phyloP scores from a whole-genome alignment of 805 yeast species.

The Yamadazyma olivae region DNA sequence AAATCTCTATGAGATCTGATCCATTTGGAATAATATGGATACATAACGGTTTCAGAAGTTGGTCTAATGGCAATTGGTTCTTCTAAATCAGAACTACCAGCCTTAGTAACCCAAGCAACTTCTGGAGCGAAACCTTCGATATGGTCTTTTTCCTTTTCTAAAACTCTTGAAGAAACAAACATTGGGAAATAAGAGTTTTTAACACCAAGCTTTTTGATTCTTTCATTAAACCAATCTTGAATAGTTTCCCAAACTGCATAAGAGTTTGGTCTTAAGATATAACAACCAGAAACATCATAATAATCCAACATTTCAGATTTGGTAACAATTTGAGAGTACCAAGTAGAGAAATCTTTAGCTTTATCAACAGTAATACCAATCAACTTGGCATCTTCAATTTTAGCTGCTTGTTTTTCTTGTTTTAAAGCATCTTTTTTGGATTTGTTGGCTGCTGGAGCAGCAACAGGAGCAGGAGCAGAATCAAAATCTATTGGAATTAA shows the following conservation, averaged over 20 bases:
- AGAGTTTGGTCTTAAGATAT: constrained; percentile 94
- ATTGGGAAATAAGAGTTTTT: constrained; percentile 96
- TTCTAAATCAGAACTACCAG: constrained; percentile 90
- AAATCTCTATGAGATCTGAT: constrained; percentile 96
- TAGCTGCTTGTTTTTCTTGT: constrained; percentile 46
- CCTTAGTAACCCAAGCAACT: constrained; percentile 99
- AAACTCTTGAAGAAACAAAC: constrained; percentile 90
- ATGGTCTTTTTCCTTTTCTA: constrained; percentile 98
- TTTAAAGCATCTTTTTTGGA: constrained; percentile 29
- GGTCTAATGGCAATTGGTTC: constrained; percentile 99
- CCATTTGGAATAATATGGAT: constrained; percentile 99
- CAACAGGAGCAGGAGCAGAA: constrained; percentile 34
- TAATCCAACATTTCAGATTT: constrained; percentile 99
- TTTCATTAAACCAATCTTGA: constrained; percentile 78
- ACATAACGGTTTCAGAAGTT: constrained; percentile 99
- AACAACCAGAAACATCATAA: constrained; percentile 98
- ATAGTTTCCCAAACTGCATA: constrained; percentile 93
- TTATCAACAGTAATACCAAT: constrained; percentile 97
- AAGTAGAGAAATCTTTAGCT: constrained; percentile 85
- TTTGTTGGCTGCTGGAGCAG: constrained; percentile 24
- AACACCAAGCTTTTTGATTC: constrained; percentile 86
- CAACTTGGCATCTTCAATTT: constrained; percentile 79
- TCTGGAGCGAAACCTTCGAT: constrained; percentile 99
- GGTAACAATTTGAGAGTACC: constrained; percentile 96
- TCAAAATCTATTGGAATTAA: constrained; percentile 53